Base-by-base conservation (phyloP, 495 filamentous ascomycete species). In the Aspergillus funiculosus region DNA sequence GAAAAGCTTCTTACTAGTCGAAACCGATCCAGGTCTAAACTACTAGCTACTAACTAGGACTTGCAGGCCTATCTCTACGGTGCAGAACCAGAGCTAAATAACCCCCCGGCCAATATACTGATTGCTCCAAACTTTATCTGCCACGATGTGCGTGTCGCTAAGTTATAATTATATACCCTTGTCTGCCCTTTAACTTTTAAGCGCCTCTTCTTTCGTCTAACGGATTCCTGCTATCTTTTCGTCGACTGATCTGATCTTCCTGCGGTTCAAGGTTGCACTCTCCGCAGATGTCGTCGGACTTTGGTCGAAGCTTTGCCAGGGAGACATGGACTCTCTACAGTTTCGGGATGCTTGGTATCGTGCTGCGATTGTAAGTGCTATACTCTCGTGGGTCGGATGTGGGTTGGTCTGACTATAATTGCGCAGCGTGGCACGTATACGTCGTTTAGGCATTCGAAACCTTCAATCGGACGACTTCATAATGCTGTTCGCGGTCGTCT, bases 401-500 rank as follows among this genome's bases (percentile, higher is more conserved):
- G 11, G 38, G 15, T 20, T 17, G 30, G 15, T 22, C 8, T 38
- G 28, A 37, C 17, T 13, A 13, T 10, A 25, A 2, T 5, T 42
- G 0, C 14, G 40, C 41, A 79, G 75, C 27, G 57, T 59, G 22
- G 72, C 76, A 29, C 69, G 74, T 56, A 63, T 73, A 28, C 71
- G 64, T 38, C 63, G 74, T 46, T 55, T 72, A 21, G 74, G 74
- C 19, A 46, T 71, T 22, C 57, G 48, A 14, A 60, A 65, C 41
- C 67, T 79, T 26, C 69, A 73, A 41, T 21, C 53, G 5, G 76
- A 78, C 54, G 76, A 80, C 52, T 78, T 68, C 46, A 27, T 77
- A n/a, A 76, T 77, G 70, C 31, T 74, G 4, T 67, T 70, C 37
- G 61, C 61, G 0, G 53, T 66, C 11, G 15, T 76, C n/a, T 72